These are phyloP conservation scores for Aspergillus sp. DNA, from an alignment of 2,329 filamentous ascomycete species.

Conservation along the genomic window DNA sequence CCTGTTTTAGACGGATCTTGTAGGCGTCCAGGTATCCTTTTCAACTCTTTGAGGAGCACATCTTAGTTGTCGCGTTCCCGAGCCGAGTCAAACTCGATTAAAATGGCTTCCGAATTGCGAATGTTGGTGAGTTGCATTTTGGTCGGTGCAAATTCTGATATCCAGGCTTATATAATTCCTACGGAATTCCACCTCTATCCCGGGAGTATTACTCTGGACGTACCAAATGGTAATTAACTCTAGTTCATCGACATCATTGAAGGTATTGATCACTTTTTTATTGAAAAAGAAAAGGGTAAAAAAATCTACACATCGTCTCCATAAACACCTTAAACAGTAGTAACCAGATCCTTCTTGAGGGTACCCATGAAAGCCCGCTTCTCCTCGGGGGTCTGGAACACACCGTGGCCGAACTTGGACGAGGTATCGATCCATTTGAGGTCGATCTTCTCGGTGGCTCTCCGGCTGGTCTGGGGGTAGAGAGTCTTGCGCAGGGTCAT, in stretches of 20 bases:
- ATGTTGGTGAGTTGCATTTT: slow-evolving; percentile 1
- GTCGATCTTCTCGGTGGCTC: slow-evolving; percentile 96
- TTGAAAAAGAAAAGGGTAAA: slow-evolving; percentile 27
- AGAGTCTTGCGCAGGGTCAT: slow-evolving; percentile 98
- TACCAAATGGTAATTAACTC: background rate
- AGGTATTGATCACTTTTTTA: slow-evolving; percentile 34
- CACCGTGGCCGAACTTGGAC: slow-evolving; percentile 99
- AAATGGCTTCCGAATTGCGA: slow-evolving; percentile 8
- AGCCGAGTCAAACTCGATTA: slow-evolving; percentile 25
- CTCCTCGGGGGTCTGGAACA: slow-evolving; percentile 96
- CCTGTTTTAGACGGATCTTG: slow-evolving; percentile 10
- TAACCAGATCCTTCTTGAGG: slow-evolving; percentile 92
- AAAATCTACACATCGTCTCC: slow-evolving; percentile 30
- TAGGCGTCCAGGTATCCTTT: slow-evolving; percentile 8
- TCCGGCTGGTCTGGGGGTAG: slow-evolving; percentile 92
- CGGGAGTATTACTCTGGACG: no score
- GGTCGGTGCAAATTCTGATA: no score
- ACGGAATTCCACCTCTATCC: no score
- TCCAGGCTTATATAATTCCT: no score
- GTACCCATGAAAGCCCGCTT: slow-evolving; percentile 97
- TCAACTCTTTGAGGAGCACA: slow-evolving; percentile 10
- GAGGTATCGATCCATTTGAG: slow-evolving; percentile 99
- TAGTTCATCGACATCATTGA: slow-evolving; percentile 13
- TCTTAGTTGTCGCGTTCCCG: slow-evolving; percentile 14
- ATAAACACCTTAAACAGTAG: slow-evolving; percentile 44